Conservation (phyloP, 345 rosid genomes). For the Citrus cavaleriei region DNA sequence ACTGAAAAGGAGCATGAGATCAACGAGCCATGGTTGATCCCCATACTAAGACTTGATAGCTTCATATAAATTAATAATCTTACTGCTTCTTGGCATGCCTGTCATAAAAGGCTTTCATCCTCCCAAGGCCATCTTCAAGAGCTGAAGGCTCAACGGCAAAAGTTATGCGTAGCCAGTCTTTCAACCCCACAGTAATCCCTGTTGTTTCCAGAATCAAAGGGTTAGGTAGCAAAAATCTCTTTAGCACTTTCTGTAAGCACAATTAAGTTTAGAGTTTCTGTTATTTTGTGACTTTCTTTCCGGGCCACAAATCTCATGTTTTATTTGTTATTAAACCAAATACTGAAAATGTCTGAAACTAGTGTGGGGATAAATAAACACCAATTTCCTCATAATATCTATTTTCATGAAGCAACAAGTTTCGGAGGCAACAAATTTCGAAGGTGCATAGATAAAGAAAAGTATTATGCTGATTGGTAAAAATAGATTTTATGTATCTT, state of each 20-base stretch:
- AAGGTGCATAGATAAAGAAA: not conserved
- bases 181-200: constrained; percentile 39
- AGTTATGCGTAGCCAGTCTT: constrained; percentile 47
- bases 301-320: too few species aligned
- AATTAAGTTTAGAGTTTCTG: too few species aligned
- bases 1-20: not conserved
- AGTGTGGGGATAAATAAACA: too few species aligned
- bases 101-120: constrained; percentile 39
- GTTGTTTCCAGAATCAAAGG: not conserved
- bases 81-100: constrained; percentile 36
- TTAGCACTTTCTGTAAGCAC: not conserved
- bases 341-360: too few species aligned
- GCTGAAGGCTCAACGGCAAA: constrained; percentile 25
- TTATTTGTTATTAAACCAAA: too few species aligned
- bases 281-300: too few species aligned
- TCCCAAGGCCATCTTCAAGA: constrained; percentile 34
- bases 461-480: too few species aligned
- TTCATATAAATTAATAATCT: too few species aligned
- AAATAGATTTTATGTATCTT: not conserved
- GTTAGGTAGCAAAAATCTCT: not conserved
- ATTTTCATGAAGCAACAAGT: not conserved
- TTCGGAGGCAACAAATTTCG: not conserved
- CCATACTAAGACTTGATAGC: not conserved
- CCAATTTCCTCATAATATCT: too few species aligned
- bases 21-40: not conserved